Conservation (phyloP, 352 stramenopile genomes). For the Peronospora farinosa region DNA sequence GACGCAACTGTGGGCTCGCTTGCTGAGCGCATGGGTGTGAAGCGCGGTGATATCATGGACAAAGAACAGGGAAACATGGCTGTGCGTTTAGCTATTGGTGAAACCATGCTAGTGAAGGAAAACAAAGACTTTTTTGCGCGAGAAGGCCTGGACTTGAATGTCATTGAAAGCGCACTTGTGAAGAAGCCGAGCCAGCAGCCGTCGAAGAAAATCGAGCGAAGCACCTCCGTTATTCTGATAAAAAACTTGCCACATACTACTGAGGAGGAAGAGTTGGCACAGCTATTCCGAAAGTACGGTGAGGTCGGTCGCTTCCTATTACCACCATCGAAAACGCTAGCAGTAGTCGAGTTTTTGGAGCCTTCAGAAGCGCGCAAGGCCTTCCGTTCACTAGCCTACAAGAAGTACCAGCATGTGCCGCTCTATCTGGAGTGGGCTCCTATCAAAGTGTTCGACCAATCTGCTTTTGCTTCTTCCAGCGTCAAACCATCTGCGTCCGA, state of each 20-base stretch:
- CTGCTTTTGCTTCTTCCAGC: constrained; percentile 17
- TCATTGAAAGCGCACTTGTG: constrained; percentile 82
- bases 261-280: constrained; percentile 88
- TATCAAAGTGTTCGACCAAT: constrained; percentile 66
- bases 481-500: constrained; percentile 11
- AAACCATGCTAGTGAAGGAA: constrained; percentile 97
- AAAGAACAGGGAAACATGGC: constrained; percentile 94
- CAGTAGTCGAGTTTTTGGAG: constrained; percentile 94
- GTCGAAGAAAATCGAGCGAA: constrained; percentile 81
- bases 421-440: constrained; percentile 99
- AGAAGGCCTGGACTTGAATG: constrained; percentile 91
- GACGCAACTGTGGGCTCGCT: constrained; percentile 73
- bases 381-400: constrained; percentile 97
- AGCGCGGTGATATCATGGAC: constrained; percentile 92
- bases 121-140: constrained; percentile 96
- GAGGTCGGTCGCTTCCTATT: constrained; percentile 85
- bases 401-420: constrained; percentile 96
- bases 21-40: constrained; percentile 85
- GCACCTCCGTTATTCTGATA: constrained; percentile 92
- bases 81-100: constrained; percentile 94
- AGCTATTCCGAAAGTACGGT: constrained; percentile 91
- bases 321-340: constrained; percentile 91
- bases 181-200: constrained; percentile 43
- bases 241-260: constrained; percentile 98
- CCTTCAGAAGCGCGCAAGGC: constrained; percentile 92